A percentile compares a stretch with the other conserved stretches of the same genome.
Conservation (phyloP, 805 yeast species). For the Wickerhamomyces alni region DNA sequence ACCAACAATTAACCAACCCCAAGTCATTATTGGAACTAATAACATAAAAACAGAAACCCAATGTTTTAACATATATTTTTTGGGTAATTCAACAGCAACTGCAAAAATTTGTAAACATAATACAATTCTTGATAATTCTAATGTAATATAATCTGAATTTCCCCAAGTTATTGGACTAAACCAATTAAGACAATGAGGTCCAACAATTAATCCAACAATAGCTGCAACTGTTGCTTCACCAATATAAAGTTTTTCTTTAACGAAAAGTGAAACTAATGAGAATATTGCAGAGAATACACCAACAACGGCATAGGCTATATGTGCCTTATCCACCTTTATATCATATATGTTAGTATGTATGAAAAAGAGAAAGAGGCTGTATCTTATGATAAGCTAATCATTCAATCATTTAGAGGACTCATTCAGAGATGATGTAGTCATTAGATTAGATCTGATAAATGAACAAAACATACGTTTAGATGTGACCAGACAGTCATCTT, state of each 20-base stretch:
- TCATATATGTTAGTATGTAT: no score
- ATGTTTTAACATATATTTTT: conserved; percentile 80
- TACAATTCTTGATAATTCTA: conserved; percentile 79
- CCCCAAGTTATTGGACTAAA: conserved; percentile 84
- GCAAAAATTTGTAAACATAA: conserved; percentile 88
- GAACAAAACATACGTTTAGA: conserved; percentile 2
- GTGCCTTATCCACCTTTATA: conserved; percentile 62
- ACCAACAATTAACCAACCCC: conserved; percentile 83
- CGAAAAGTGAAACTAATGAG: conserved; percentile 72
- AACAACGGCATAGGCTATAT: conserved; percentile 80
- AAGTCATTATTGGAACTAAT: conserved; percentile 82
- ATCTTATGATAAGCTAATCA: background rate
- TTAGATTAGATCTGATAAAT: background rate
- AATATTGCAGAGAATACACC: conserved; percentile 80
- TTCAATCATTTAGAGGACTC: background rate
- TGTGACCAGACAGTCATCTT: conserved; percentile 7
- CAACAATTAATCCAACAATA: conserved; percentile 77
- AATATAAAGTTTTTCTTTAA: conserved; percentile 77
- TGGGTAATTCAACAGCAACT: conserved; percentile 89
- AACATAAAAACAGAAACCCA: conserved; percentile 72
- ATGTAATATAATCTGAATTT: conserved; percentile 70
- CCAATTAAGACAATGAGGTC: conserved; percentile 84
- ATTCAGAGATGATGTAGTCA: no score
- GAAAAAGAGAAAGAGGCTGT: background rate
- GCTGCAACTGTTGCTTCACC: conserved; percentile 93